Percentiles rank a stretch among this genome's conserved stretches.
These are phyloP conservation scores for Whalleya microplaca DNA, from an alignment of 2,329 filamentous ascomycete species.

Conservation along the genomic window DNA sequence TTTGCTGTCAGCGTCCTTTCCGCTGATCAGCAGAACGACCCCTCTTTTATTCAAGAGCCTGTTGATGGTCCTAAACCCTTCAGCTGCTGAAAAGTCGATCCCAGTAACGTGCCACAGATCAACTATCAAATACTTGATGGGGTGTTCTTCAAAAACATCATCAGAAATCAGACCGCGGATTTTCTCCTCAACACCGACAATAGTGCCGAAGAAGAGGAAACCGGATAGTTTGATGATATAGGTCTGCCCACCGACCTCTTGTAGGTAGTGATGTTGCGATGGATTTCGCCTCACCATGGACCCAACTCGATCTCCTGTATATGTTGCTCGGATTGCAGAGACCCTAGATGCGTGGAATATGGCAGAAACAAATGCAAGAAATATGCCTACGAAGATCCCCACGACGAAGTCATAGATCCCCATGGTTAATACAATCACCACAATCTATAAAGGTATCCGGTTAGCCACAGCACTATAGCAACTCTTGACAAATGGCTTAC, in stretches of 20 bases:
- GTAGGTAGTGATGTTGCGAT: conserved; percentile 84
- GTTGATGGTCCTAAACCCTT: conserved; percentile 92
- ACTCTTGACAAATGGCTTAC: conserved; percentile 47
- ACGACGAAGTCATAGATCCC: conserved; percentile 95
- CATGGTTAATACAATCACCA: conserved; percentile 93
- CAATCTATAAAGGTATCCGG: conserved; percentile 52
- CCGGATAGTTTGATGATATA: conserved; percentile 90
- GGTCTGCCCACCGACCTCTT: conserved; percentile 84
- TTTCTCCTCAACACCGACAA: conserved; percentile 90
- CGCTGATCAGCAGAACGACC: conserved; percentile 81
- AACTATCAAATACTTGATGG: conserved; percentile 87
- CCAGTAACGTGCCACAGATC: conserved; percentile 90
- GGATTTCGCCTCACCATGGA: conserved; percentile 93
- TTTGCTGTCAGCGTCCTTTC: conserved; percentile 74
- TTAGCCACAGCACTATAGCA: conserved; percentile 24
- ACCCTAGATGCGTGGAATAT: conserved; percentile 90
- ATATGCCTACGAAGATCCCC: conserved; percentile 88
- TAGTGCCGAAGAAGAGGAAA: conserved; percentile 98
- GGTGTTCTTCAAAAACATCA: conserved; percentile 73
- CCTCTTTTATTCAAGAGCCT: conserved; percentile 77
- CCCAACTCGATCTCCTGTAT: conserved; percentile 84
- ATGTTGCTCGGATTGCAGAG: conserved; percentile 87
- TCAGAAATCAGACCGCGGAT: conserved; percentile 84
- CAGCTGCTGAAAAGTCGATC: conserved; percentile 93
- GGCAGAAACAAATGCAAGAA: conserved; percentile 87